Percentiles rank a stretch among this genome's conserved stretches.
Evolutionary conservation across 176 grass and related monocot species (phyloP).

Genomic region (Oryza nivara): DNA sequence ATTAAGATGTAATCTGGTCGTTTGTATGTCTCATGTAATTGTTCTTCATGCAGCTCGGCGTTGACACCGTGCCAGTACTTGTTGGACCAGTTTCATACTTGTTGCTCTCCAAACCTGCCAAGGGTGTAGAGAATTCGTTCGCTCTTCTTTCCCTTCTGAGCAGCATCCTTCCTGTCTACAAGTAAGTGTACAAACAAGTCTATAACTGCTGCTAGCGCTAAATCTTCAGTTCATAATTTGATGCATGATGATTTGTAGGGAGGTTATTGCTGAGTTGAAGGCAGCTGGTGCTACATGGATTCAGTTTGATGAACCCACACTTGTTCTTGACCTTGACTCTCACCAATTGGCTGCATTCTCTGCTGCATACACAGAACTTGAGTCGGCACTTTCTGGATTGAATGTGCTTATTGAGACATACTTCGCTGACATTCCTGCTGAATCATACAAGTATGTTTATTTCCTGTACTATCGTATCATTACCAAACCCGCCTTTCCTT

Average conservation of each 20-base stretch:
- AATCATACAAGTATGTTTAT: conserved; percentile 76
- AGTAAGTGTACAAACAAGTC: conserved; percentile 58
- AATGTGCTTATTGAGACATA: conserved; percentile 91
- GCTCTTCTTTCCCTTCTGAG: conserved; percentile 84
- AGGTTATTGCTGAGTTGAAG: conserved; percentile 88
- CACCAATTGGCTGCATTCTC: conserved; percentile 77
- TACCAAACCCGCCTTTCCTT: background rate
- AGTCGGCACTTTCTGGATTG: conserved; percentile 65
- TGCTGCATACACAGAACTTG: conserved; percentile 71
- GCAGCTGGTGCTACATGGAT: conserved; percentile 91
- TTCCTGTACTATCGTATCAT: conserved; percentile 2
- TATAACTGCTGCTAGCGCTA: background rate
- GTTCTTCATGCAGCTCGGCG: conserved; percentile 61
- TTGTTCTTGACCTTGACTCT: conserved; percentile 82
- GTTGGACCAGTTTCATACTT: conserved; percentile 93
- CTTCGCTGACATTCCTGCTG: conserved; percentile 82
- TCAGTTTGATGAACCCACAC: conserved; percentile 93
- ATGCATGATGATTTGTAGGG: conserved; percentile 45
- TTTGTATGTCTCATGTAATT: conserved; percentile 2
- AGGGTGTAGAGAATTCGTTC: conserved; percentile 88
- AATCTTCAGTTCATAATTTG: conserved; percentile 43
- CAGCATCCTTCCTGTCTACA: conserved; percentile 83
- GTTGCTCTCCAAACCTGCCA: conserved; percentile 89
- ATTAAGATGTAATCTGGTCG: background rate
- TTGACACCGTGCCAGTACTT: conserved; percentile 85